Evolutionary conservation across 1,284 basidiomycete species (phyloP).

Genomic region (Tylopilus sp.): DNA sequence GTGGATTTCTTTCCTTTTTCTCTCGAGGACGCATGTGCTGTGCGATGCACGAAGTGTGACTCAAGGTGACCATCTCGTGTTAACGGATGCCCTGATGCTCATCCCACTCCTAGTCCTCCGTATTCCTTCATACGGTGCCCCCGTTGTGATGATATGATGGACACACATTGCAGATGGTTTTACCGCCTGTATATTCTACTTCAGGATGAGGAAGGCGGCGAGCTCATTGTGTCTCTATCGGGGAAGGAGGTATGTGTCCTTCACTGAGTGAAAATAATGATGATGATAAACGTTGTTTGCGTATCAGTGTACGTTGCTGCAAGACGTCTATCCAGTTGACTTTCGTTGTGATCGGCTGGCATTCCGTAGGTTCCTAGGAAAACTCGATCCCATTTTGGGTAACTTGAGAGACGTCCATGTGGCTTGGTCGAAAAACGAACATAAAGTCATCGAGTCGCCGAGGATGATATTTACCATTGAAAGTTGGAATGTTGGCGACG

Average conservation of each 20-base stretch:
- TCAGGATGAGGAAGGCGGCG: slow-evolving; percentile 43
- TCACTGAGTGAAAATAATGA: not conserved
- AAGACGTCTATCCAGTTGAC: slow-evolving; percentile 41
- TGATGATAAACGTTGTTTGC: not conserved
- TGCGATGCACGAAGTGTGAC: slow-evolving; percentile 51
- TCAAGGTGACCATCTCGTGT: slow-evolving; percentile 37
- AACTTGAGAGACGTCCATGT: slow-evolving; percentile 33
- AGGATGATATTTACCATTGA: slow-evolving; percentile 30
- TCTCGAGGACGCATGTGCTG: slow-evolving; percentile 43
- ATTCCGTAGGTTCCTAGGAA: slow-evolving; percentile 36
- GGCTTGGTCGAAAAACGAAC: slow-evolving; percentile 23
- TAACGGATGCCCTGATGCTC: not conserved
- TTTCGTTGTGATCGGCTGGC: slow-evolving; percentile 38
- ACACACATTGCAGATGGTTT: slow-evolving; percentile 43
- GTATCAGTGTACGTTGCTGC: slow-evolving; percentile 41
- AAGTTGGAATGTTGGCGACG: slow-evolving; percentile 27
- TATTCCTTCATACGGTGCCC: slow-evolving; percentile 42
- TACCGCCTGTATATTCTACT: slow-evolving; percentile 48
- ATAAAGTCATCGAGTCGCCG: slow-evolving; percentile 24
- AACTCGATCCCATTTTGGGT: slow-evolving; percentile 44
- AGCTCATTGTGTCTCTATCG: slow-evolving; percentile 43
- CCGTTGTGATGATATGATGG: slow-evolving; percentile 48
- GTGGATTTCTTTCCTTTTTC: slow-evolving; percentile 53
- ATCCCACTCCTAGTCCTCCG: slow-evolving; percentile 38
- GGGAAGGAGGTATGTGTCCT: slow-evolving; percentile 39